Evolutionary conservation across 2,329 filamentous ascomycete genomes (phyloP), one percentile per base, ranked within the genome.

Genomic region (Incumbomyces lentus): DNA sequence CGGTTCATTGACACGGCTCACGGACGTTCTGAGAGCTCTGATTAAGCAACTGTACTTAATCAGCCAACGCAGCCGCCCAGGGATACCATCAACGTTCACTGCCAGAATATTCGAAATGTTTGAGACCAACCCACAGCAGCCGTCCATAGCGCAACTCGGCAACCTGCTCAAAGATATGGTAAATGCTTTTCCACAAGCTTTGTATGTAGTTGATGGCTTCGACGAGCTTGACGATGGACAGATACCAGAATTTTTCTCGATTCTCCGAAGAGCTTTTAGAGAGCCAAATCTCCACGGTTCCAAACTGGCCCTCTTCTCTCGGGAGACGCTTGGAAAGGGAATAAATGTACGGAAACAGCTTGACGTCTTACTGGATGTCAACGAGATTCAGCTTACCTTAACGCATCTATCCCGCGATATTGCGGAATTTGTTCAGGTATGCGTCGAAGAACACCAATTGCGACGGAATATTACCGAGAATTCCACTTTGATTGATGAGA

Each of bases 121-220:
- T 40, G 7, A 40, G 11, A 17, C 35, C 11, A 40, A 19, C 6
- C 19, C 19, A 7, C 6, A 12, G 6, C 19, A 19, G 37, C 37
- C 37, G 29, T 19, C 37, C 17, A 22, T 14, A 11, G 37, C 19
- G 16, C 16, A 22, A 40, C 17, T 40, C 16, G 29, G 6, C 6
- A 22, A 16, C 17, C 14, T 40, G 10, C 10, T 40, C 17, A 11
- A 40, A 40, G 17, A 40, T 16, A 40, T 40, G 37, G 18, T 22
- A 6, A 19, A 40, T 14, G 14, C 8, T 7, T 18, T 22, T 7
- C 37, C 37, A 18, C 11, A 19, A 40, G 17, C 22, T 3, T 41
- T 41, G 17, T 41, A 41, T 26, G 12, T 41, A 13, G 30, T 41
- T 13, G 39, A 41, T 17, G 39, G 39, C 5, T 41, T 29, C 16